Conservation (phyloP, 352 stramenopile genomes). For the Phytophthora quininea region DNA sequence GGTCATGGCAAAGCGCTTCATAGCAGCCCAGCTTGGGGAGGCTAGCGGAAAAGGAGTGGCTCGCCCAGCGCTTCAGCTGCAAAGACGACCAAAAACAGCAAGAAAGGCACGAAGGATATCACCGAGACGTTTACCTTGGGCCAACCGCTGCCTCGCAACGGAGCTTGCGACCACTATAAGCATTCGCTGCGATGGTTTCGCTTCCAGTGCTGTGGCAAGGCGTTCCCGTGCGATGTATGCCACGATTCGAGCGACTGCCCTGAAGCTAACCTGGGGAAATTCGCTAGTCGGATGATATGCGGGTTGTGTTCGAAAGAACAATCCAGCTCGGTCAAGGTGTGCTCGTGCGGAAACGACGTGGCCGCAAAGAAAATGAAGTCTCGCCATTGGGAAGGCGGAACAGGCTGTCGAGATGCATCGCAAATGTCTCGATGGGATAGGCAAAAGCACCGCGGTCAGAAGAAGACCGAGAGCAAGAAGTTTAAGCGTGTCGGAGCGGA, state of each 20-base stretch:
- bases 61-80: slow-evolving; percentile 7
- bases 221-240: slow-evolving; percentile 83
- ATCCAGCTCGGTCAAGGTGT: slow-evolving; percentile 74
- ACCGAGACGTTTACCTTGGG: slow-evolving; percentile 68
- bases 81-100: slow-evolving; percentile 38
- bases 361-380: slow-evolving; percentile 49
- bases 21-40: slow-evolving; percentile 33
- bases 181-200: slow-evolving; percentile 85
- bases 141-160: slow-evolving; percentile 72
- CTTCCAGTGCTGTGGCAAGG: slow-evolving; percentile 87
- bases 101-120: slow-evolving; percentile 39
- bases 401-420: slow-evolving; percentile 65
- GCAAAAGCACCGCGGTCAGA: slow-evolving; percentile 73
- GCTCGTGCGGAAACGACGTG: slow-evolving; percentile 77
- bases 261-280: slow-evolving; percentile 74
- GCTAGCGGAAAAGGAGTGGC: slow-evolving; percentile 20
- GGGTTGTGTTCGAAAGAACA: slow-evolving; percentile 86
- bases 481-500: slow-evolving; percentile 71
- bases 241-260: slow-evolving; percentile 76
- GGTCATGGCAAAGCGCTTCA: slow-evolving; percentile 65
- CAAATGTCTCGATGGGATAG: slow-evolving; percentile 72
- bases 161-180: slow-evolving; percentile 79
- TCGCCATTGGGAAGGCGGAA: slow-evolving; percentile 79
- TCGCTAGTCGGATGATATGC: slow-evolving; percentile 85
- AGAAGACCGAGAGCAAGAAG: slow-evolving; percentile 88